Evolutionary conservation across 1,284 basidiomycete genomes (phyloP).

Genomic region (Mycosarcoma mackinlayi): DNA sequence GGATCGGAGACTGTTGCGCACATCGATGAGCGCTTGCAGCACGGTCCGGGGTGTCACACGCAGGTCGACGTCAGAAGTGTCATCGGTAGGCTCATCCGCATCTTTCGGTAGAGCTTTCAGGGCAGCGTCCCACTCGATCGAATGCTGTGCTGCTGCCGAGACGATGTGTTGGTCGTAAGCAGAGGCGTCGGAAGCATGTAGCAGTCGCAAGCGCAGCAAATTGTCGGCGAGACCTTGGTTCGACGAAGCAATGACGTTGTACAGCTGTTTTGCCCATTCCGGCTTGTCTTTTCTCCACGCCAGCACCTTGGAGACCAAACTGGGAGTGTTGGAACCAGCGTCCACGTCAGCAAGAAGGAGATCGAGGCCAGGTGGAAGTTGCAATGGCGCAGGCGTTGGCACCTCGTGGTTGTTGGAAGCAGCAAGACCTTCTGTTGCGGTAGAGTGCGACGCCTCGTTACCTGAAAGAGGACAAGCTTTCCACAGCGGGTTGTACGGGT

Average conservation of each 20-base stretch:
- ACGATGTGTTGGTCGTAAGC: conserved; percentile 61
- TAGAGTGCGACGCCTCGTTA: conserved; percentile 32
- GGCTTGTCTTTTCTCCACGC: conserved; percentile 61
- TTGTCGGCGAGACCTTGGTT: conserved; percentile 63
- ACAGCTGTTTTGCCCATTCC: conserved; percentile 65
- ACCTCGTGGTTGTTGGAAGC: conserved; percentile 13
- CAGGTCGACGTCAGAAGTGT: conserved; percentile 7
- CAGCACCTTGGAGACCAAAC: conserved; percentile 62
- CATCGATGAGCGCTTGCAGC: conserved; percentile 48
- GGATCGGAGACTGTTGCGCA: conserved; percentile 71
- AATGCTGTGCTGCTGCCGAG: conserved; percentile 58
- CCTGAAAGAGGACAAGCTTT: conserved; percentile 45
- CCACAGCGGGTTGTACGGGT: conserved; percentile 62
- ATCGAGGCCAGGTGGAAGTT: conserved; percentile 60
- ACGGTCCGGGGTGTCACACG: conserved; percentile 21
- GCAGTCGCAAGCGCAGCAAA: conserved; percentile 54
- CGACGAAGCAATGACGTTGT: conserved; percentile 57
- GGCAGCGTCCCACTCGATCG: conserved; percentile 39
- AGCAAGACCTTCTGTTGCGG: conserved; percentile 57
- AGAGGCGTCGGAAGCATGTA: conserved; percentile 46
- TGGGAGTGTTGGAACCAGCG: conserved; percentile 65
- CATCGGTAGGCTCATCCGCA: conserved; percentile 9
- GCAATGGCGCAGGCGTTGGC: conserved; percentile 55
- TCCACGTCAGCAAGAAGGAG: conserved; percentile 66
- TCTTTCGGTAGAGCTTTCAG: conserved; percentile 28